phyloP scores from a whole-genome alignment of 2,329 filamentous ascomycete species.

The Ophiobolus disseminans region DNA sequence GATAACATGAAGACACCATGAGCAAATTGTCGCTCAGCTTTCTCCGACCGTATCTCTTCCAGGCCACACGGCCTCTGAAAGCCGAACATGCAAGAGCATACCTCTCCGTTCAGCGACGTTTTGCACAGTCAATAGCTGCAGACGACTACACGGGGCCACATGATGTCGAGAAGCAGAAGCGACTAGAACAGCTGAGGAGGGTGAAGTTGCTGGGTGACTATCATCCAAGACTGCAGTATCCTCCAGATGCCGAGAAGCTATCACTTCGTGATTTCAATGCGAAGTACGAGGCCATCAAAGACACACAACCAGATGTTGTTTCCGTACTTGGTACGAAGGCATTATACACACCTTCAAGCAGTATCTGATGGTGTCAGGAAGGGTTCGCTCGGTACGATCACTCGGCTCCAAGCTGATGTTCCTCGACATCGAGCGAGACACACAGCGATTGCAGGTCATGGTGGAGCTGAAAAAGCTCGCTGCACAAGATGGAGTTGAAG shows the following conservation, averaged over 20 bases:
- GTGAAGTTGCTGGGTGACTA: constrained; percentile 58
- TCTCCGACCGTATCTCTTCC: constrained; percentile 63
- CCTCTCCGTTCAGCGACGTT: constrained; percentile 48
- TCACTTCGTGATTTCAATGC: constrained; percentile 39
- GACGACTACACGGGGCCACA: constrained; percentile 39
- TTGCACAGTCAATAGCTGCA: constrained; percentile 24
- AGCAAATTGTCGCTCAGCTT: constrained; percentile 58
- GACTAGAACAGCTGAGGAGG: constrained; percentile 62
- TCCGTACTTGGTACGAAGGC: constrained; percentile 45
- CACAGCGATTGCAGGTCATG: constrained; percentile 76
- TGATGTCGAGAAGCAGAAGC: constrained; percentile 58
- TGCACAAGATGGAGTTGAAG: constrained; percentile 43
- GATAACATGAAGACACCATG: constrained; percentile 55
- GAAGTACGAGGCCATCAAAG: constrained; percentile 37
- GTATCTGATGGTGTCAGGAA: constrained; percentile 63
- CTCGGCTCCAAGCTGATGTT: constrained; percentile 83
- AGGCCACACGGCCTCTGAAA: constrained; percentile 47
- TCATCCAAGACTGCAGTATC: constrained; percentile 60
- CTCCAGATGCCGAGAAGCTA: constrained; percentile 23
- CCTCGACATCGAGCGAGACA: constrained; percentile 78
- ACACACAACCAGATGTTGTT: constrained; percentile 37
- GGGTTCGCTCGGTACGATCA: constrained; percentile 73
- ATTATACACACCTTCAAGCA: neutral
- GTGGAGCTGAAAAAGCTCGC: constrained; percentile 67
- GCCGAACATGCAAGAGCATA: constrained; percentile 61